Conservation (phyloP, 179 eudicot species). For the Spergularia azorica region DNA sequence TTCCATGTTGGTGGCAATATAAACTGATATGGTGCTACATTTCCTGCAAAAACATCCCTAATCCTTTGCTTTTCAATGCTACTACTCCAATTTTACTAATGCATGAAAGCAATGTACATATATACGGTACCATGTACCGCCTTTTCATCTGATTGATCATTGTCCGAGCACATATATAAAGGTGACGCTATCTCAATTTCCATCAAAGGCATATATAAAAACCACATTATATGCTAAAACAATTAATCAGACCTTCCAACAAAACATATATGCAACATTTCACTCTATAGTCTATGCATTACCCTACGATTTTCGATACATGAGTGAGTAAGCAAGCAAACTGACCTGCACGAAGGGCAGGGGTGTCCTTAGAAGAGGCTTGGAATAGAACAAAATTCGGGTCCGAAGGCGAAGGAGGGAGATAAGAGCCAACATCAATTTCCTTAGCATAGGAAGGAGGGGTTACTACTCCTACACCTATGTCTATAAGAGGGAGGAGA, state of each 20-base stretch:
- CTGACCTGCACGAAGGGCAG: constrained; percentile 97
- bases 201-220: too few relatives aligned
- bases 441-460: constrained; percentile 56
- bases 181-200: too few relatives aligned
- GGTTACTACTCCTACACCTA: constrained; percentile 4
- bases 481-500: constrained; percentile 37
- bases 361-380: constrained; percentile 89
- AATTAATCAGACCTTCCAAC: not conserved
- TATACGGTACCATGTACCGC: not conserved
- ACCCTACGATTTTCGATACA: not conserved
- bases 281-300: not conserved
- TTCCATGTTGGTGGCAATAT: constrained; percentile 92
- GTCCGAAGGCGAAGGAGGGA: constrained; percentile 59
- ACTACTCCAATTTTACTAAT: not conserved
- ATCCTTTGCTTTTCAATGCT: constrained; percentile 23
- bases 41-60: constrained; percentile 73
- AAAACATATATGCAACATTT: not conserved
- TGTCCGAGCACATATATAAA: too few relatives aligned
- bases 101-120: too few relatives aligned
- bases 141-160: too few relatives aligned
- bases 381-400: constrained; percentile 85
- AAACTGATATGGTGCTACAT: constrained; percentile 94
- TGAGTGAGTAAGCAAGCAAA: not conserved
- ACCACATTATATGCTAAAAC: too few relatives aligned
- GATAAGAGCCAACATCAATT: constrained; percentile 73